Conservation (phyloP, 805 yeast genomes). For the Metschnikowia corniflorae region DNA sequence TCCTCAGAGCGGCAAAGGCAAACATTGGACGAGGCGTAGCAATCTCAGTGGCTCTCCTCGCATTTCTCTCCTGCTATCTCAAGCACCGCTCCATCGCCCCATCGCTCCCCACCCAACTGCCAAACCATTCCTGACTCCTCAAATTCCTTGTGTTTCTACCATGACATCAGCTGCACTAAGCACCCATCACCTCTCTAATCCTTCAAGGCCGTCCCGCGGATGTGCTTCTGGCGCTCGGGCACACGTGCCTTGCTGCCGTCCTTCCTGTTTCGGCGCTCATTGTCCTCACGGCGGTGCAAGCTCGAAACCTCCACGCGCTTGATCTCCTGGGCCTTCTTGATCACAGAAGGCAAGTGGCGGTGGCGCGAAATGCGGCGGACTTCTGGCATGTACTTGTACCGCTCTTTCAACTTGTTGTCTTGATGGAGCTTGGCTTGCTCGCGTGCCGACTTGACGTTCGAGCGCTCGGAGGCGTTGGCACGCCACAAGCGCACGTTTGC, state of each 20-base stretch:
- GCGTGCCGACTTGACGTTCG: constrained; percentile 74
- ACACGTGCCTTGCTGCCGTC: constrained; percentile 53
- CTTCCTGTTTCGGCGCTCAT: constrained; percentile 75
- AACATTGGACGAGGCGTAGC: too few species aligned
- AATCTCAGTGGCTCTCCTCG: too few species aligned
- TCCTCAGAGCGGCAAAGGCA: too few species aligned
- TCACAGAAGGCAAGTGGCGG: constrained; percentile 83
- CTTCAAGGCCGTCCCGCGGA: constrained; percentile 74
- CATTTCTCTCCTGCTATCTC: too few species aligned
- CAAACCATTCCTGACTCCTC: too few species aligned
- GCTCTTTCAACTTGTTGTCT: constrained; percentile 85
- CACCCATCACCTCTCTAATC: constrained; percentile 26
- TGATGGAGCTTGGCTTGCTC: constrained; percentile 84
- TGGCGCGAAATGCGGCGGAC: constrained; percentile 85
- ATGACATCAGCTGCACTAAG: too few species aligned
- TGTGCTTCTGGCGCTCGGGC: constrained; percentile 82
- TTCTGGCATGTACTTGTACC: constrained; percentile 96
- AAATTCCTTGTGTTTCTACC: too few species aligned
- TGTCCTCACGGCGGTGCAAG: constrained; percentile 75
- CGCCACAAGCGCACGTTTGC: constrained; percentile 96
- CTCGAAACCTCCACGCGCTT: constrained; percentile 71
- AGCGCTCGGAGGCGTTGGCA: constrained; percentile 77
- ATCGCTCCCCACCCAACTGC: too few species aligned
- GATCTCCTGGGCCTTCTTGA: constrained; percentile 87
- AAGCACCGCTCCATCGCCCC: too few species aligned